Evolutionary conservation across 257 asterid species (phyloP).

Genomic region (Gentiana macrophylla): DNA sequence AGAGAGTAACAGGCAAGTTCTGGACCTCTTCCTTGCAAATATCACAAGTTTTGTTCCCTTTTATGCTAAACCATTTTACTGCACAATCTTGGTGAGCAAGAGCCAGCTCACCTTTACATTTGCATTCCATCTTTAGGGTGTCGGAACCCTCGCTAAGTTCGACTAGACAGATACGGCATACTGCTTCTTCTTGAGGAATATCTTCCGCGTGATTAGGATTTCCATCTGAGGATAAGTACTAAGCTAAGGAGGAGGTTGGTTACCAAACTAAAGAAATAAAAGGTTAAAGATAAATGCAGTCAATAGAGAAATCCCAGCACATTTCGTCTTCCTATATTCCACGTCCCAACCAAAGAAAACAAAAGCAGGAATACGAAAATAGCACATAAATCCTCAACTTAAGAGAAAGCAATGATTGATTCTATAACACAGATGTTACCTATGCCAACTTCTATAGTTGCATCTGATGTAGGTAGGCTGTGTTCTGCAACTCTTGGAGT

Average conservation of each 20-base stretch:
- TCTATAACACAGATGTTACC: slow-evolving; percentile 19
- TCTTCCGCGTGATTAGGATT: slow-evolving; percentile 41
- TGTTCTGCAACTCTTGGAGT: slow-evolving; percentile 42
- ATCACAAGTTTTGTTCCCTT: slow-evolving; percentile 90
- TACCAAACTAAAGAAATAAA: slow-evolving; percentile 4
- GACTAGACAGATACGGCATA: slow-evolving; percentile 80
- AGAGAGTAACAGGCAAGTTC: slow-evolving; percentile 79
- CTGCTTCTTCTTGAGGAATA: slow-evolving; percentile 84
- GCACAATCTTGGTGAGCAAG: slow-evolving; percentile 94
- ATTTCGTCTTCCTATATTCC: too few species aligned
- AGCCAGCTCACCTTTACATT: slow-evolving; percentile 95
- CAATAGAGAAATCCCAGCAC: not conserved
- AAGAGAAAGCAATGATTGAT: too few species aligned
- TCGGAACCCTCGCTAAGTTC: slow-evolving; percentile 76
- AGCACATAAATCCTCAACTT: too few species aligned
- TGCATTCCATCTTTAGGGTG: slow-evolving; percentile 84
- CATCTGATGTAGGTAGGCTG: slow-evolving; percentile 21
- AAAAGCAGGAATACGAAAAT: too few species aligned
- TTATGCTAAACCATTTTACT: slow-evolving; percentile 89
- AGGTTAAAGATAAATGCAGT: slow-evolving; percentile 2
- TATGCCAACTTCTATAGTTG: slow-evolving; percentile 25
- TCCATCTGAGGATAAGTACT: slow-evolving; percentile 42
- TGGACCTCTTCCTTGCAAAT: slow-evolving; percentile 81
- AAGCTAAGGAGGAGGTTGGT: slow-evolving; percentile 20
- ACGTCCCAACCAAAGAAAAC: too few species aligned